Evolutionary conservation across 768 basidiomycete species (phyloP).

Genomic region (Lactarius akahatsu): DNA sequence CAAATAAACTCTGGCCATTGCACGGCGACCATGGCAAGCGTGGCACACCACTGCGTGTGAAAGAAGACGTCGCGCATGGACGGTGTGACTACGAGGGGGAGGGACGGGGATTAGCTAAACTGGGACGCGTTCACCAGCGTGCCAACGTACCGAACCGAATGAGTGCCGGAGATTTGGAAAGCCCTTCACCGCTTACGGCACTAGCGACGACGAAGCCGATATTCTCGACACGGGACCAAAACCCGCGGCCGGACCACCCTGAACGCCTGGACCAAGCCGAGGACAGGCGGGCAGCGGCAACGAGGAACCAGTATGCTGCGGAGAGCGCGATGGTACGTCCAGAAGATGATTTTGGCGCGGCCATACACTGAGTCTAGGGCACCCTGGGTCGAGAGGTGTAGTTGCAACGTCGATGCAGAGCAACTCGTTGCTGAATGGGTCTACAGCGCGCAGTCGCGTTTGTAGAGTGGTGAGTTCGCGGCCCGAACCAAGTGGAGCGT

Average conservation of each 20-base stretch:
- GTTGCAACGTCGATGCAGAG: slow-evolving; percentile 77
- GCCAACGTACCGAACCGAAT: slow-evolving; percentile 77
- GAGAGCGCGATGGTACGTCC: slow-evolving; percentile 72
- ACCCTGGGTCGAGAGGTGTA: slow-evolving; percentile 69
- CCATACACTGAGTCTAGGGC: slow-evolving; percentile 61
- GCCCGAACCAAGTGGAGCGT: slow-evolving; percentile 60
- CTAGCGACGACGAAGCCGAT: slow-evolving; percentile 88
- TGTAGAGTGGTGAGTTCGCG: slow-evolving; percentile 80
- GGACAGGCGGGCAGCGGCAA: slow-evolving; percentile 73
- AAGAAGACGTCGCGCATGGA: slow-evolving; percentile 89
- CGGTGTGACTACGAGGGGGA: slow-evolving; percentile 67
- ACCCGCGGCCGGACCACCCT: slow-evolving; percentile 54
- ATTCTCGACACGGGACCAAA: slow-evolving; percentile 76
- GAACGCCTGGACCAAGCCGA: slow-evolving; percentile 83
- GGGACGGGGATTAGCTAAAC: slow-evolving; percentile 28
- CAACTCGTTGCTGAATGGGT: slow-evolving; percentile 78
- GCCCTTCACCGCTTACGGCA: slow-evolving; percentile 87
- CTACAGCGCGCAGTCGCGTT: slow-evolving; percentile 85
- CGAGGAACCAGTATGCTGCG: slow-evolving; percentile 78
- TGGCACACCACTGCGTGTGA: slow-evolving; percentile 90
- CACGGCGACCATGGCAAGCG: slow-evolving; percentile 90
- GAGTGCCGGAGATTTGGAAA: slow-evolving; percentile 81
- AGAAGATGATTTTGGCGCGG: slow-evolving; percentile 63
- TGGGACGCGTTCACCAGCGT: not conserved
- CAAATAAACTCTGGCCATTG: slow-evolving; percentile 93